Conservation (phyloP, 1,139 yeast species). For the Blastobotrys buckinghamii region DNA sequence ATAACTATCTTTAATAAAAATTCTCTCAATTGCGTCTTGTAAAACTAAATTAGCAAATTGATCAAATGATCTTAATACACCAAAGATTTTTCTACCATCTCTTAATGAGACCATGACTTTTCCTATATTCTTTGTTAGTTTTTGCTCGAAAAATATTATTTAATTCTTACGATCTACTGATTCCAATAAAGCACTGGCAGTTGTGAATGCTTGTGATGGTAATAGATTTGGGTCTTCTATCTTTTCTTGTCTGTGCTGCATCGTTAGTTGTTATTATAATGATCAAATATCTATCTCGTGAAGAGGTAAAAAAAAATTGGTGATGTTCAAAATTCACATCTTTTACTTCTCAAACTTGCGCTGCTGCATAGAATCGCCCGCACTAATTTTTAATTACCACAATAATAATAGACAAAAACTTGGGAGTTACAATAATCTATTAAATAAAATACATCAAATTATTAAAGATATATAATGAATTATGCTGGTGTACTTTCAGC, state of each 20-base stretch:
- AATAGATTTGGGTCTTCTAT: conserved; percentile 30
- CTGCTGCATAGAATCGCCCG: too few relatives aligned
- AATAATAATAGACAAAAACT: too few relatives aligned
- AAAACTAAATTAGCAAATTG: conserved; percentile 86
- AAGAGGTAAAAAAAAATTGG: background rate
- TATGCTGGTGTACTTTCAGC: too few relatives aligned
- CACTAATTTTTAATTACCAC: too few relatives aligned
- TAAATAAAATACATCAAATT: background rate
- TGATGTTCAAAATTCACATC: too few relatives aligned
- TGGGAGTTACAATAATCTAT: too few relatives aligned
- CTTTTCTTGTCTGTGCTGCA: conserved; percentile 22
- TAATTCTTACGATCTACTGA: conserved; percentile 68
- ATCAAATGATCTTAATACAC: conserved; percentile 90
- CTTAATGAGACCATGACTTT: conserved; percentile 78
- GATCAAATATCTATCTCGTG: too few relatives aligned
- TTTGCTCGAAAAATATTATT: background rate
- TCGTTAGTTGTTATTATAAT: background rate
- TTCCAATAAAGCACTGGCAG: conserved; percentile 94
- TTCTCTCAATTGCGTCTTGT: conserved; percentile 85
- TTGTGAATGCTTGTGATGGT: conserved; percentile 74
- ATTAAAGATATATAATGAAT: too few relatives aligned
- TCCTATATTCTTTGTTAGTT: conserved; percentile 26
- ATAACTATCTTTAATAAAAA: conserved; percentile 55
- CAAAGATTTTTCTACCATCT: conserved; percentile 86
- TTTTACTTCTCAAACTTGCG: too few relatives aligned